Evolutionary conservation across 2,329 filamentous ascomycete species (phyloP), one percentile per base, ranked within the genome.

Genomic region (Trichoderma atrobrunneum): DNA sequence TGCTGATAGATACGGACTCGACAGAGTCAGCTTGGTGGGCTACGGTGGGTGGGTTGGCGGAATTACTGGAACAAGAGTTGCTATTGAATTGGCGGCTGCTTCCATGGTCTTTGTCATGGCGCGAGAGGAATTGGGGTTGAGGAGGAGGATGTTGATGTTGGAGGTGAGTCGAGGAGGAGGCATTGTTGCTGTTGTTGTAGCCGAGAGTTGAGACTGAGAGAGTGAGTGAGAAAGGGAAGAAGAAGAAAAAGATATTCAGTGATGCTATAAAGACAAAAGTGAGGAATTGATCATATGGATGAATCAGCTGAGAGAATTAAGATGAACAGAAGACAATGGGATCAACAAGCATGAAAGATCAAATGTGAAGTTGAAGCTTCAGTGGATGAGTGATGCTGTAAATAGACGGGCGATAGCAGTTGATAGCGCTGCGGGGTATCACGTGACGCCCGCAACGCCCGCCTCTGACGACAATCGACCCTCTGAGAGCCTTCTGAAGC

Each of bases 101-200:
- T 72, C 85, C 76, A 95, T 85, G 30, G 87, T 88, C 7, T 88
- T 83, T 12, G 92, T 95, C 92, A 95, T 95, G 70, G 85, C 83
- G 71, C 82, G 76, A 1, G 91, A 93, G 3, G 92, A 94, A 82
- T 96, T 96, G 39, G 93, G 93, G 78, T 96, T 95, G 76, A 95
- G 86, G 73, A 95, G 84, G 54, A 95, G 85, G 74, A 95, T 89
- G 66, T 76, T 76, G 66, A 79, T 34, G 39, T 10, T 48, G n/a
- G 34, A 43, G 64, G 10, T 8, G 24, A 32, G 7, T 7, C 1
- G 62, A 34, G 28, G 62, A 54, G 26, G 26, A 32, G 24, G 30
- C 68, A 71, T 71, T 51, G 60, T 59, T 3, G 43, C 5, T 12
- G 43, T 51, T 39, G 36, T 14, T 43, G 39, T 43, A 43, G 39